Base-by-base conservation (phyloP, 768 basidiomycete species). In the Suillus discolor region DNA sequence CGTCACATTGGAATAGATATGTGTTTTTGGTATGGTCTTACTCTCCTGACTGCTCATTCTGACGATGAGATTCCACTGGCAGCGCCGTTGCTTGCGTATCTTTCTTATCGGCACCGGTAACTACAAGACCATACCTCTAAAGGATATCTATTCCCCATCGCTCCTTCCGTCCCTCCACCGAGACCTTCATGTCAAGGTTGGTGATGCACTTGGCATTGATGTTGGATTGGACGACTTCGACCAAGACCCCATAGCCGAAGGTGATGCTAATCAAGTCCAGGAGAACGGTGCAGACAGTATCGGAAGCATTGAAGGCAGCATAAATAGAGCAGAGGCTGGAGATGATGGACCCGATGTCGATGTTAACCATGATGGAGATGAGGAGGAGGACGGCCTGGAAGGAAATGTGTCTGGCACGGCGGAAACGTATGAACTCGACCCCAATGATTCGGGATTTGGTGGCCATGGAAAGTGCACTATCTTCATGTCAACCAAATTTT, bases 1-100 rank as follows among this genome's bases (percentile, higher is more conserved):
- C 63, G 20, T 60, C 13, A 5, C 54, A 64, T 45, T 64, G 63
- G 63, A 64, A 31, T 41, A 41, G 55, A 44, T 64, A 41, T 31
- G 39, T 39, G 3, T 59, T 60, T 54, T 59, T 64, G 63, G 57
- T 64, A 59, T 45, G 34, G 57, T 4, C 18, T 41, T 6, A 11
- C 44, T 61, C 44, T 61, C 55, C 53, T 64, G 39, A 18, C 41
- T 61, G 42, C 23, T 47, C 36, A 36, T n/a, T n/a, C 7, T 36
- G n/a, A 65, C n/a, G 8, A 18, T 28, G n/a, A n/a, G n/a, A 25
- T 7, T 16, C 18, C 2, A 12, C 6, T 44, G 42, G 25, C 31
- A 65, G 59, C 44, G 45, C n/a, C 45, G 45, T 42, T 61, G 28
- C 57, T 23, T 57, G 57, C 41, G 4, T 4, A 31, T 31, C 5